A percentile compares a stretch with the other conserved stretches of the same genome.
Conservation (phyloP, 1,139 yeast species). For the Debaryomycetaceae sp. region DNA sequence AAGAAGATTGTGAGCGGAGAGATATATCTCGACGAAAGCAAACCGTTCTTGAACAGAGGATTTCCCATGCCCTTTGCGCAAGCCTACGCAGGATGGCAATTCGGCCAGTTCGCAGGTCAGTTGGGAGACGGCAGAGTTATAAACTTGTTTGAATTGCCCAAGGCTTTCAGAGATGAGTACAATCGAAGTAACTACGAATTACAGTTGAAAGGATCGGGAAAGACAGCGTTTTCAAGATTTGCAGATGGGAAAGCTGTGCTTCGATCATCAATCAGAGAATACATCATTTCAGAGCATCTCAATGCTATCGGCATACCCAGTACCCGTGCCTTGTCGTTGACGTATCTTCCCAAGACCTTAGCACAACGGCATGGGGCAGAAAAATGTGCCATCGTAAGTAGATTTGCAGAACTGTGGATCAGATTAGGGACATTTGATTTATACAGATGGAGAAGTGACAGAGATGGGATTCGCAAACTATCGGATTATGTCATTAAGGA, state of each 20-base stretch:
- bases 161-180: slow-evolving; percentile 19
- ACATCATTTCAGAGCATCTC: slow-evolving; percentile 77
- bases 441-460: slow-evolving; percentile 70
- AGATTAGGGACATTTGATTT: slow-evolving; percentile 89
- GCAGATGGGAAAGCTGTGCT: slow-evolving; percentile 96
- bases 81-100: slow-evolving; percentile 95
- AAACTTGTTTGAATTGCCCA: slow-evolving; percentile 67
- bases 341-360: slow-evolving; percentile 66
- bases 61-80: slow-evolving; percentile 80
- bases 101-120: slow-evolving; percentile 96
- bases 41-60: slow-evolving; percentile 27
- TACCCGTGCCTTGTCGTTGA: slow-evolving; percentile 75
- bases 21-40: slow-evolving; percentile 22
- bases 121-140: slow-evolving; percentile 93
- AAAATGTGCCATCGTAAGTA: slow-evolving; percentile 77
- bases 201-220: slow-evolving; percentile 89
- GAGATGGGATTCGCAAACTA: slow-evolving; percentile 56
- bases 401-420: slow-evolving; percentile 86
- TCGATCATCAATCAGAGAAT: slow-evolving; percentile 84
- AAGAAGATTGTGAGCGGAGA: slow-evolving; percentile 64
- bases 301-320: slow-evolving; percentile 83
- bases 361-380: slow-evolving; percentile 76
- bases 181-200: slow-evolving; percentile 51
- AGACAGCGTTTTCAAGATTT: slow-evolving; percentile 87
- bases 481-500: slow-evolving; percentile 73